Evolutionary conservation across 2,329 filamentous ascomycete genomes (phyloP), one percentile per base, ranked within the genome.

Genomic region (Alternaria novae-zelandiae): DNA sequence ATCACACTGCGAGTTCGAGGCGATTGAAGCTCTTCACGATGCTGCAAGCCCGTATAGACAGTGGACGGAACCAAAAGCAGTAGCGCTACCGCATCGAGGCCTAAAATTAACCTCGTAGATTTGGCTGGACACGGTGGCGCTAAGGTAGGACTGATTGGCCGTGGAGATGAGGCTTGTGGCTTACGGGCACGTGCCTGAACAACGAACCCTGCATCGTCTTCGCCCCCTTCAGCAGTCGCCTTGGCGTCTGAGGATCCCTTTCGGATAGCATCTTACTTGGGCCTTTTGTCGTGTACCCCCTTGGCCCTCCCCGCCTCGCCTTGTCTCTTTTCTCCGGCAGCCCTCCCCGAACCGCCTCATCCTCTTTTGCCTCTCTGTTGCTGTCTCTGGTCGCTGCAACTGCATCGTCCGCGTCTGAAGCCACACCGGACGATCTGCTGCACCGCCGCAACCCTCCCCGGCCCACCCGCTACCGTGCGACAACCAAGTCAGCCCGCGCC

Each of bases 231-330:
- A 51, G 43, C 61, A 44, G 36, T 46, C 45, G 44, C 21, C 61
- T 63, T 63, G 61, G 61, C 61, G 57, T 32, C 45, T 25, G 57
- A 55, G 36, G 51, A 55, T 63, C 61, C 61, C 57, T 56, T 60
- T 56, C 21, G 60, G 41, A 55, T 47, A 53, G 21, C 60, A 50
- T 49, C 49, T 50, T 17, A 45, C 47, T 55, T 46, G 45, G 12
- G 23, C 36, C 32, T 46, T 56, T 21, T 17, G 47, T 36, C 49
- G 36, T 60, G 59, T 54, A 26, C 50, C 50, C 54, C 51, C 51
- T 51, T 55, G 45, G 57, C 25, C 46, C 55, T 46, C 25, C 56
- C 45, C 56, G 45, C 43, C 49, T 36, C 30, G 36, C 56, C 28
- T 5, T 21, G 10, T 23, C 23, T 21, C n/a, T n/a, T 20, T 30